These are phyloP conservation scores for Lathyrus oleraceus DNA, from an alignment of 306 rosid species.

Conservation along the genomic window DNA sequence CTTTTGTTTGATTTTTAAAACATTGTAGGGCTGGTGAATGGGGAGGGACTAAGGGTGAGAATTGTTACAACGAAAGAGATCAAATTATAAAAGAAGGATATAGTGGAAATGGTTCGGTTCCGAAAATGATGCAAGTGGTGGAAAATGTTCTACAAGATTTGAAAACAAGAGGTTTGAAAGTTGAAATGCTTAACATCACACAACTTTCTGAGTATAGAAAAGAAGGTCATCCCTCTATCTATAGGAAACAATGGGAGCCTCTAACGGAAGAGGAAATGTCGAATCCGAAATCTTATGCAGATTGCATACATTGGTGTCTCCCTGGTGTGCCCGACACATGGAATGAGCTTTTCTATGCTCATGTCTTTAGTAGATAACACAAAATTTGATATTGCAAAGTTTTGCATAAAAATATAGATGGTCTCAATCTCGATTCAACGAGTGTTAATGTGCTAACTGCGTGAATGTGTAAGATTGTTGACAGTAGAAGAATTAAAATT, in stretches of 20 bases:
- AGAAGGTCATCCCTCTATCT: slow-evolving; percentile 85
- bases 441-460: no score
- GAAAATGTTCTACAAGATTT: slow-evolving; percentile 55
- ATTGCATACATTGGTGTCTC: slow-evolving; percentile 95
- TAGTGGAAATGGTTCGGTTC: slow-evolving; percentile 62
- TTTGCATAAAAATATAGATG: not conserved
- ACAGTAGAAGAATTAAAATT: not conserved
- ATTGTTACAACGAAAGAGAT: slow-evolving; percentile 64
- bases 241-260: slow-evolving; percentile 87
- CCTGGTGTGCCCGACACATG: slow-evolving; percentile 91
- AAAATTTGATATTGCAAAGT: not conserved
- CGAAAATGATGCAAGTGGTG: slow-evolving; percentile 64
- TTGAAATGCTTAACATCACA: slow-evolving; percentile 78
- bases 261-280: slow-evolving; percentile 48
- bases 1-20: not conserved
- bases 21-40: slow-evolving; percentile 70
- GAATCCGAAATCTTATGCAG: slow-evolving; percentile 70
- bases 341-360: slow-evolving; percentile 77
- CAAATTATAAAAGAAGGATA: slow-evolving; percentile 55
- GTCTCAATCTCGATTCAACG: no score
- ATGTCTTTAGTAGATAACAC: slow-evolving; percentile 48
- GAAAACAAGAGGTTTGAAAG: slow-evolving; percentile 61
- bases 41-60: slow-evolving; percentile 56
- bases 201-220: slow-evolving; percentile 81
- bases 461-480: no score